Evolutionary conservation across 176 grass and related monocot genomes (phyloP).

Genomic region (Musa itinerans): DNA sequence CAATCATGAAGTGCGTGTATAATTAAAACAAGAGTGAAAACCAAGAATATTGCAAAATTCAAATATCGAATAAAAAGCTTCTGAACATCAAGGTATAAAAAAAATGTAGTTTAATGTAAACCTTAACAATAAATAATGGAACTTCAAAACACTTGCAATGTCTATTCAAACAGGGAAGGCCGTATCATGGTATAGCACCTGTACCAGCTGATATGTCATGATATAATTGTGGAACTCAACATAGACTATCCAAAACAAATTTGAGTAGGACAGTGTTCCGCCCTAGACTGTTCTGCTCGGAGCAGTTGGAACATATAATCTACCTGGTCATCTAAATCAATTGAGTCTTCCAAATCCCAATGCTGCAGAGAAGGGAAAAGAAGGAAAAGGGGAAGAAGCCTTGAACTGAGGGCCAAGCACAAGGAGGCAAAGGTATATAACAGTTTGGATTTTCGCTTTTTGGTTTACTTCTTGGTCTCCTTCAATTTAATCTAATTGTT

Average conservation of each 20-base stretch:
- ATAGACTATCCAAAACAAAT: no score
- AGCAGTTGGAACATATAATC: not conserved
- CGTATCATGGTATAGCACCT: not conserved
- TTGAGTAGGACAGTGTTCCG: no score
- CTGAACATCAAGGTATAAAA: constrained; percentile 1
- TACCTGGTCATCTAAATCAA: not conserved
- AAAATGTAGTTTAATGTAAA: not conserved
- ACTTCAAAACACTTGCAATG: no score
- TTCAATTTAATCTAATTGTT: no score
- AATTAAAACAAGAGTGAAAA: not conserved
- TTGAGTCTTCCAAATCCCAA: not conserved
- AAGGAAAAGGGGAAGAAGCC: not conserved
- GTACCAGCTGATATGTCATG: no score
- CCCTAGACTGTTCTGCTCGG: no score
- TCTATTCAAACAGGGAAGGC: not conserved
- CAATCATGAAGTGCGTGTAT: no score
- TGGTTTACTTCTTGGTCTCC: not conserved
- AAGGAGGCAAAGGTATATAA: not conserved
- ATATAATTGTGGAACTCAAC: no score
- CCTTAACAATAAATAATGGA: not conserved
- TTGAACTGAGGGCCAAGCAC: not conserved
- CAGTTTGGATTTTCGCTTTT: not conserved
- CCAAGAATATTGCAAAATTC: not conserved
- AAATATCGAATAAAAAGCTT: constrained; percentile 4
- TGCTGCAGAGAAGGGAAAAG: not conserved